Evolutionary conservation across 2,329 filamentous ascomycete genomes (phyloP), one percentile per base, ranked within the genome.

Genomic region (Monascus ruber): DNA sequence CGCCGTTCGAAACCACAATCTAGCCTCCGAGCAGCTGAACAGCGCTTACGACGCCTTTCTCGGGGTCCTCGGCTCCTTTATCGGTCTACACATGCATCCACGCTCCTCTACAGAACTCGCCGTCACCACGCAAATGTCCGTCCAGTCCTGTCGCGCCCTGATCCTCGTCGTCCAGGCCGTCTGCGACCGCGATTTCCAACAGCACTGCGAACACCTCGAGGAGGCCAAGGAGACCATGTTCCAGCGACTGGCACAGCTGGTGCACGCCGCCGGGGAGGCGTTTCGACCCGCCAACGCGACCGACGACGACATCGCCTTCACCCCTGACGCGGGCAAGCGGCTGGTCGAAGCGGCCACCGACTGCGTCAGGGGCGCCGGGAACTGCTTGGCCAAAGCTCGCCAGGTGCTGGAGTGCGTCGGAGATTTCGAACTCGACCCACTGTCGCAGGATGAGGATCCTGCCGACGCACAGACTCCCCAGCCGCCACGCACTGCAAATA

Each of bases 1-100:
- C 32, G 66, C 73, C 29, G 73, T 73, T 28, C 73, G 74, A 45
- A 76, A 79, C 45, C 76, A 79, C 44, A 83, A 84, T 52, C 71
- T 95, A 43, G 85, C 91, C 28, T 94, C 88, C 2, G 83, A 88
- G 59, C 81, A 81, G 49, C 74, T 96, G 36, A 83, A 79, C 52
- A 71, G 75, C 36, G 83, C 80, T 37, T 87, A 95, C 64, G 88
- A 96, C 64, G 77, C 77, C 5, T 94, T 96, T 54, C 69, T 98
- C 38, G 91, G 88, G 5, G 83, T 88, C 55, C 76, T 98, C 37
- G 89, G 85, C 37, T 93, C 86, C 4, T 94, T 96, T 59, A 89
- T 96, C 57, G 91, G 91, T 10, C 73, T 95, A 40, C 86, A 95
- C 60, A 71, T 95, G 43, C 87, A 95, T 58, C 91, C 88, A n/a